A percentile compares a stretch with the other conserved stretches of the same genome.
Conservation (phyloP, 805 yeast genomes). For the Spathaspora sp. region DNA sequence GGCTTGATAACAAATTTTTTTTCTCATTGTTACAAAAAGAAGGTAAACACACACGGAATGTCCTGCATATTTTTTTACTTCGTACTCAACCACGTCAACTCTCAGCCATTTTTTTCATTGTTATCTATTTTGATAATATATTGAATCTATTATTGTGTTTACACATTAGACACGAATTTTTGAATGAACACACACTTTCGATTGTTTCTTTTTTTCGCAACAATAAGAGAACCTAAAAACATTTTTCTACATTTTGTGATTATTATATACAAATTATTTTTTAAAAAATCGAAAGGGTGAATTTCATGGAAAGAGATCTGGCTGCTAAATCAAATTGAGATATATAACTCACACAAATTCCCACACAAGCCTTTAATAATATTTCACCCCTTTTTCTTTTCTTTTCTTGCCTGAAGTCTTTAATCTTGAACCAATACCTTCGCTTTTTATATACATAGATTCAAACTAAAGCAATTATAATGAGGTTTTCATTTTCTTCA, state of each 20-base stretch:
- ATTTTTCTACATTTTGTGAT: background rate
- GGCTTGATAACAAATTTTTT: background rate
- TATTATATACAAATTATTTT: background rate
- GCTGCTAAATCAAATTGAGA: background rate
- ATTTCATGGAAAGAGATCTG: background rate
- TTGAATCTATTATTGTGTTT: background rate
- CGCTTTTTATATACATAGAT: slow-evolving; percentile 1
- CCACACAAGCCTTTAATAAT: background rate
- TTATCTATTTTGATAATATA: background rate
- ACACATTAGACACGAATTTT: background rate
- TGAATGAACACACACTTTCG: background rate
- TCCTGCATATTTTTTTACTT: background rate
- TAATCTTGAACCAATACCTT: slow-evolving; percentile 1
- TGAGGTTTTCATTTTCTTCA: slow-evolving; percentile 8
- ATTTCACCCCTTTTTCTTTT: background rate
- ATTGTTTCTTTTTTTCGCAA: background rate
- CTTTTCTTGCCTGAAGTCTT: background rate
- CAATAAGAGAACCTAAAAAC: background rate
- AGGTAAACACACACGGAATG: background rate
- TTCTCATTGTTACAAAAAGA: background rate
- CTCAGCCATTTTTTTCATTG: background rate
- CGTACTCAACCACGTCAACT: background rate
- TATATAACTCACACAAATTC: background rate
- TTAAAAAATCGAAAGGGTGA: background rate
- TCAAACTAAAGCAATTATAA: slow-evolving; percentile 2